Base-by-base conservation (phyloP, 371 early-diverging fungal species). In the Syncephalis plumigaleata region DNA sequence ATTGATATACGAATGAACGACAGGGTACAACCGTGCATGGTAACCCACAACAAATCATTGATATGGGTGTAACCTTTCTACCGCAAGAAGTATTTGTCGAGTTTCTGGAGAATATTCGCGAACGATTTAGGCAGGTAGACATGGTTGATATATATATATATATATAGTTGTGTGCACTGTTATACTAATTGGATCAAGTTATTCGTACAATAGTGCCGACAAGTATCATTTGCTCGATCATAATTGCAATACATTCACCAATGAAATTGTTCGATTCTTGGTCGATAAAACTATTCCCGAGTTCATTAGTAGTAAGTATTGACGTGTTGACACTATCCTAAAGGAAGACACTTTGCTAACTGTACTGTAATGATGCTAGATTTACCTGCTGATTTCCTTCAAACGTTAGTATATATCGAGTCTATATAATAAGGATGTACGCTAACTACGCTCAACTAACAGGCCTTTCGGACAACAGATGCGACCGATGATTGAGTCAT, bases 171-270 rank as follows among this genome's bases (percentile, higher is more conserved):
- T 51, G n/a, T 39, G n/a, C n/a, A 39, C 36, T 3, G n/a, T n/a
- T n/a, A n/a, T n/a, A n/a, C n/a, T n/a, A n/a, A n/a, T n/a, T n/a
- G n/a, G n/a, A n/a, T n/a, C n/a, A n/a, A n/a, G n/a, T n/a, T n/a
- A n/a, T n/a, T n/a, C n/a, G n/a, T n/a, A n/a, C n/a, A 39, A 16
- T 44, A 62, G 65, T 2, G 77, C 81, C 0, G 87, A 81, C 15
- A 79, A 79, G 51, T 92, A 92, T 52, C 91, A 92, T 57, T 57
- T 92, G 36, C 67, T 92, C 20, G 85, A 88, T 54, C 82, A 84
- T 61, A 90, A 91, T 61, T 90, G 91, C 68, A 90, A 87, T 57
- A 75, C 66, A 17, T 85, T 85, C 48, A 65, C 81, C 3, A 79
- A 79, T 47, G 75, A 75, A 36, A 58, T 87, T 0, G 84, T 85